These are phyloP conservation scores for Yarrowia galli DNA, from an alignment of 1,139 yeast species.

Conservation along the genomic window DNA sequence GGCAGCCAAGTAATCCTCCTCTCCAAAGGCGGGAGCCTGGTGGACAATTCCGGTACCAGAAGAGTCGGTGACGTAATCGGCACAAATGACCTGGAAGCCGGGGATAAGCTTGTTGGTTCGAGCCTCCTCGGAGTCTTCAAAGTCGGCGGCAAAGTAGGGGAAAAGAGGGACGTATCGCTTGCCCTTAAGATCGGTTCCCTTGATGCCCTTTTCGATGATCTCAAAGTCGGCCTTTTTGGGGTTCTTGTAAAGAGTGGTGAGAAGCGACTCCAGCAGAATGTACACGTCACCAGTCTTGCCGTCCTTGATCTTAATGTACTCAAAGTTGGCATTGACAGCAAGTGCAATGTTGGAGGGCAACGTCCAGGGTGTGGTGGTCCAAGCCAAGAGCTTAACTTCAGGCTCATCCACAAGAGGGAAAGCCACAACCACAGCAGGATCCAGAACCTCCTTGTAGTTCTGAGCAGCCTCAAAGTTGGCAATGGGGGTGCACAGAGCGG, in stretches of 20 bases:
- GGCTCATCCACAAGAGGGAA: conserved; percentile 84
- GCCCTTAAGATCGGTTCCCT: conserved; percentile 83
- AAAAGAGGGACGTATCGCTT: conserved; percentile 81
- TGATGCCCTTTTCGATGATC: conserved; percentile 71
- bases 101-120: conserved; percentile 44
- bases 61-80: conserved; percentile 85
- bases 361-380: conserved; percentile 99
- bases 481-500: conserved; percentile 95
- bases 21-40: conserved; percentile 99
- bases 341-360: conserved; percentile 92
- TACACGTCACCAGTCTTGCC: conserved; percentile 82
- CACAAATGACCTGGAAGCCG: conserved; percentile 83
- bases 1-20: conserved; percentile 91
- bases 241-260: conserved; percentile 87
- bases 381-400: conserved; percentile 84
- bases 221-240: conserved; percentile 90
- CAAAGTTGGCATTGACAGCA: conserved; percentile 90
- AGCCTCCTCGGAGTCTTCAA: conserved; percentile 56
- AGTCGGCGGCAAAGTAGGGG: conserved; percentile 77
- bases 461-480: conserved; percentile 98
- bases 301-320: conserved; percentile 89
- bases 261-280: conserved; percentile 80
- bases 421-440: conserved; percentile 94
- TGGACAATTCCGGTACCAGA: conserved; percentile 99
- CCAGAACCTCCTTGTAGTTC: conserved; percentile 95